Evolutionary conservation across 176 grass and related monocot genomes (phyloP).

Genomic region (Carex littledalei): DNA sequence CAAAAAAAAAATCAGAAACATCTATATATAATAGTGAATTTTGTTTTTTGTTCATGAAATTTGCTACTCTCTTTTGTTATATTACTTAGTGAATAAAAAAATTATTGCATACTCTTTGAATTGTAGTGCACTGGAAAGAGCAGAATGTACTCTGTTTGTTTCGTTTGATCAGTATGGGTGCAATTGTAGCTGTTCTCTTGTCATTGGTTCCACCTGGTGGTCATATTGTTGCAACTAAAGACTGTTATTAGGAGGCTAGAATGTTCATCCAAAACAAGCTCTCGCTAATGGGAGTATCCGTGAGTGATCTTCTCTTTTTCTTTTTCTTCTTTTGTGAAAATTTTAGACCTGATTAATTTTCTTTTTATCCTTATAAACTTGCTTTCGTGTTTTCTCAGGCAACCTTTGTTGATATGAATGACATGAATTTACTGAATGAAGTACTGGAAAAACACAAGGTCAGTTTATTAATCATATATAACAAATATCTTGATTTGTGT

Average conservation of each 20-base stretch:
- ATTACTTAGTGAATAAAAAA: too few species aligned
- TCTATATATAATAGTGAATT: not conserved
- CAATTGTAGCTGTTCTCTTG: constrained; percentile 69
- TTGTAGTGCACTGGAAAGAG: constrained; percentile 79
- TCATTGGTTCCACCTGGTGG: constrained; percentile 73
- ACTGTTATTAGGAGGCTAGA: constrained; percentile 88
- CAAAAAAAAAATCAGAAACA: not conserved
- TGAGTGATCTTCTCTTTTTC: constrained; percentile 18
- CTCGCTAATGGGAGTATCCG: constrained; percentile 69
- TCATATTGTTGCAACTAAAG: constrained; percentile 76
- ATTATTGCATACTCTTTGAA: too few species aligned
- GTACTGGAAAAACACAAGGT: constrained; percentile 33
- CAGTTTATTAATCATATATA: not conserved
- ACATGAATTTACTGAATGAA: constrained; percentile 59
- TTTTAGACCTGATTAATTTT: constrained; percentile 1
- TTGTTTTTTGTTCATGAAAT: too few species aligned
- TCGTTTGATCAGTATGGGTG: constrained; percentile 94
- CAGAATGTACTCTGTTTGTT: constrained; percentile 91
- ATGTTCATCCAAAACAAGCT: constrained; percentile 91
- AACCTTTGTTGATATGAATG: constrained; percentile 75
- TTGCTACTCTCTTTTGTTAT: too few species aligned
- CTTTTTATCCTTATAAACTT: constrained; percentile 5
- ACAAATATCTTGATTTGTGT: too few species aligned
- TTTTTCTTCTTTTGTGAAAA: too few species aligned
- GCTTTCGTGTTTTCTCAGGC: constrained; percentile 31